Evolutionary conservation across 768 basidiomycete species (phyloP).

Genomic region (Cystobasidium tubakii): DNA sequence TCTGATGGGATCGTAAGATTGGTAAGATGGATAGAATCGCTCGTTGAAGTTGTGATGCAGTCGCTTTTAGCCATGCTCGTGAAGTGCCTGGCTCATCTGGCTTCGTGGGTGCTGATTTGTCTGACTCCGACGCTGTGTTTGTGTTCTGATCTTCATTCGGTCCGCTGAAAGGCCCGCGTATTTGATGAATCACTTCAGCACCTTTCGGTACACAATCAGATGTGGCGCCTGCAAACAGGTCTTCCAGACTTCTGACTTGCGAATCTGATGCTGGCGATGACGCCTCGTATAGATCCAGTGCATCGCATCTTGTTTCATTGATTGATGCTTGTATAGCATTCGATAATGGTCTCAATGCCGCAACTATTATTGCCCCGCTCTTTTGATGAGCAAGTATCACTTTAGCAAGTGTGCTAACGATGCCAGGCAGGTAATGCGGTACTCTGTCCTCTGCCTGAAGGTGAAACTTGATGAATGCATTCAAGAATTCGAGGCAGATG

Average conservation of each 20-base stretch:
- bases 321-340: neutral
- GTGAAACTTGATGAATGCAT: neutral
- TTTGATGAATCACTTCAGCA: neutral
- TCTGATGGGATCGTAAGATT: neutral
- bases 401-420: constrained; percentile 15
- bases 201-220: neutral
- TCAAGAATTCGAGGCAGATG: neutral
- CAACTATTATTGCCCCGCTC: neutral
- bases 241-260: constrained; percentile 11
- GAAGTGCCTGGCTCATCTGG: neutral
- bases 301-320: constrained; percentile 8
- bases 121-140: neutral
- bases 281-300: constrained; percentile 19
- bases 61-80: constrained; percentile 20
- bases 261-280: neutral
- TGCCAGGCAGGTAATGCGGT: constrained; percentile 21
- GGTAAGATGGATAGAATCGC: constrained; percentile 18
- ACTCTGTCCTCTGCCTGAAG: neutral
- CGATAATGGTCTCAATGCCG: neutral
- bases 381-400: neutral
- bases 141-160: neutral
- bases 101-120: neutral
- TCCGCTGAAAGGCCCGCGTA: neutral
- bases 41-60: constrained; percentile 19
- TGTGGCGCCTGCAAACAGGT: neutral